Evolutionary conservation across 106 monocot genomes (phyloP).

Genomic region (Allium cepa): DNA sequence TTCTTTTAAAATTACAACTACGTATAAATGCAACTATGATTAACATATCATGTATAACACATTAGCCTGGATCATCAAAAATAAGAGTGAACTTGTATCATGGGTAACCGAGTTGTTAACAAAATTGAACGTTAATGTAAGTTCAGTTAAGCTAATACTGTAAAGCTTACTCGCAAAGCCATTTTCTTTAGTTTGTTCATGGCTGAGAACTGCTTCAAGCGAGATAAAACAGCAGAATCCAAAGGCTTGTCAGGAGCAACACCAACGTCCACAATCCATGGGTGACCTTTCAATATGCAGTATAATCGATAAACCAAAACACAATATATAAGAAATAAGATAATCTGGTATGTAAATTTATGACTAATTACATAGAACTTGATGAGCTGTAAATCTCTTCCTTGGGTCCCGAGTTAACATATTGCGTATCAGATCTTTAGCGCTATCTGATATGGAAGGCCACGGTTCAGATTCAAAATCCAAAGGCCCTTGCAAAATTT

Average conservation of each 20-base stretch:
- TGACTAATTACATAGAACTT: constrained; percentile 74
- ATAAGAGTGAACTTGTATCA: no score
- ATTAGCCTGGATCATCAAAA: no score
- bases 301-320: not conserved
- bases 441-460: constrained; percentile 79
- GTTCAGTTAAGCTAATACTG: no score
- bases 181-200: constrained; percentile 99
- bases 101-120: not conserved
- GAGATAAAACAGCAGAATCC: constrained; percentile 89
- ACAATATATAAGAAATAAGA: not conserved
- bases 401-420: constrained; percentile 70
- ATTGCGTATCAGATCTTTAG: constrained; percentile 82
- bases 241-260: constrained; percentile 83
- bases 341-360: not conserved
- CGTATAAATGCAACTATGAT: no score
- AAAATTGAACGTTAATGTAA: no score
- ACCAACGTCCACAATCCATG: constrained; percentile 87
- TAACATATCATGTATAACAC: no score
- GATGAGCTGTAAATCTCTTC: constrained; percentile 74
- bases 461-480: constrained; percentile 95
- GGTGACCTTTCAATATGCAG: constrained; percentile 46
- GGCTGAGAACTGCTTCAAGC: constrained; percentile 89
- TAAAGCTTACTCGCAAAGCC: constrained; percentile 67
- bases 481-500: constrained; percentile 62
- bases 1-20: no score